Base-by-base conservation (phyloP, 75 land plant genomes). In the Cupressus sempervirens region DNA sequence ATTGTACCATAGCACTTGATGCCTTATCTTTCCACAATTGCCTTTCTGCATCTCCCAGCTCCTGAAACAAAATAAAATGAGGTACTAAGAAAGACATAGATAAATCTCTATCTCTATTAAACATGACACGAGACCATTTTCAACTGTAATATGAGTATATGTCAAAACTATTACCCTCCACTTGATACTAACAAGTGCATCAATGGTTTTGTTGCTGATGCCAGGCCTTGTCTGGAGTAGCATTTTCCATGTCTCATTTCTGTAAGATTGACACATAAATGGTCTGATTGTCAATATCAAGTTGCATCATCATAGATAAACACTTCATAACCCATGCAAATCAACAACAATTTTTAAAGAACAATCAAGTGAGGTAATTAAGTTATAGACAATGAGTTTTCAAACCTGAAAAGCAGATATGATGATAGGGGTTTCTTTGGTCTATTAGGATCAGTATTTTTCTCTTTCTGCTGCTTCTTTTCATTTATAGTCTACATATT, bases 391-490 rank as follows among this genome's bases (percentile, higher is more conserved):
- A 29, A 70, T 16, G 58, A 86, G 29, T 76, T 29, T 26, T 26
- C 41, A 67, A 74, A 94, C 96, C 94, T 88, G 89, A 93, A 96
- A 32, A 94, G 85, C 15, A 96, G 26, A 88, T 88, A 96, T 14
- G 98, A 89, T 23, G 96, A 84, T 14, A 91, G 90, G 50, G 98
- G 95, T 87, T 88, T 96, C 88, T 96, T 96, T 12, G 98, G 98
- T 88, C 89, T 93, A 91, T 93, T 94, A 20, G 98, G 96, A 38
- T 96, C 98, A 74, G 34, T 52, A 9, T 77, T 85, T 84, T 85
- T 82, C 70, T 88, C 86, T 62, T 88, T 82, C 84, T 80, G 75
- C 67, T 85, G 73, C 84, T 91, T 90, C 89, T 89, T 90, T 92
- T 89, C 86, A 84, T 81, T 81, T 81, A 88, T 84, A 76, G 74